A percentile compares a stretch with the other conserved stretches of the same genome.
These are phyloP conservation scores for Ilyonectria destructans DNA, from an alignment of 2,329 filamentous ascomycete species.

Conservation along the genomic window DNA sequence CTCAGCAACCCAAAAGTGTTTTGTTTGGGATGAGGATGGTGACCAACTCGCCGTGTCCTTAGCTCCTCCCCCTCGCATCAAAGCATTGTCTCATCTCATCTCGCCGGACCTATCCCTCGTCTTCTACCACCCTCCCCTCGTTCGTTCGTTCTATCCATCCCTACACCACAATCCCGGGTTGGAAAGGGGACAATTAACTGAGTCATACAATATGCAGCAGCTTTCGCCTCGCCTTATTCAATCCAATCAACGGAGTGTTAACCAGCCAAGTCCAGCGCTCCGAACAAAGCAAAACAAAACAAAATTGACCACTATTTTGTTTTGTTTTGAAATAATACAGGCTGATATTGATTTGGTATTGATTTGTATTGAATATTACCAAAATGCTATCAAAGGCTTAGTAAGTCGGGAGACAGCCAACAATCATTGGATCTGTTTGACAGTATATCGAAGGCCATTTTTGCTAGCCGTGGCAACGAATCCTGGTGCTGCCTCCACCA, in stretches of 20 bases:
- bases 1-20: no score
- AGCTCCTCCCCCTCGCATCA: conserved; percentile 19
- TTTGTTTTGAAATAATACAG: conserved; percentile 14
- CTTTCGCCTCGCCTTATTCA: conserved; percentile 33
- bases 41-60: no score
- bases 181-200: conserved; percentile 41
- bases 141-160: conserved; percentile 33
- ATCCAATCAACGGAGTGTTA: no score
- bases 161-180: conserved; percentile 30
- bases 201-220: conserved; percentile 32
- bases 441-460: conserved; percentile 11
- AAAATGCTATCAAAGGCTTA: conserved; percentile 12
- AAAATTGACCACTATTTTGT: conserved; percentile 9
- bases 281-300: conserved; percentile 7
- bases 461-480: conserved; percentile 12
- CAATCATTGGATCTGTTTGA: neutral
- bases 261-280: neutral
- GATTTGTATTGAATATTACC: conserved; percentile 9
- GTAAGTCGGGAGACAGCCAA: conserved; percentile 11
- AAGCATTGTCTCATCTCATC: no score
- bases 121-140: conserved; percentile 32
- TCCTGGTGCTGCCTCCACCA: conserved; percentile 7
- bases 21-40: no score
- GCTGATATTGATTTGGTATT: conserved; percentile 13
- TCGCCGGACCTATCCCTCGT: conserved; percentile 35